phyloP scores from a whole-genome alignment of 768 basidiomycete genomes.

The Favolaschia claudopus region DNA sequence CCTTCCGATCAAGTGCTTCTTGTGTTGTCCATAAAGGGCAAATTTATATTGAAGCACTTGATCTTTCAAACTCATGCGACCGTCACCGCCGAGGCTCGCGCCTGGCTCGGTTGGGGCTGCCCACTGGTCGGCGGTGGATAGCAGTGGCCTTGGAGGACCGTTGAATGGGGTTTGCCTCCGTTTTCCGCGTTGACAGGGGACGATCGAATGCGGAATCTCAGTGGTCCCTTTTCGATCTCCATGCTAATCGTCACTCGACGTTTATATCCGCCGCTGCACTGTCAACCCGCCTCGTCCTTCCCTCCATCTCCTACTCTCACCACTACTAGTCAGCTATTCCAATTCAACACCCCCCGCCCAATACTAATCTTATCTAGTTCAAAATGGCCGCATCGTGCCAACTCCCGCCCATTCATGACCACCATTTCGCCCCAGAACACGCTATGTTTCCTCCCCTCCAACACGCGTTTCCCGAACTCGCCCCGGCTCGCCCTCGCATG shows the following conservation, averaged over 20 bases:
- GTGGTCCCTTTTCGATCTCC: conserved; percentile 12
- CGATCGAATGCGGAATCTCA: conserved; percentile 5
- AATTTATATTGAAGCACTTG: too few relatives aligned
- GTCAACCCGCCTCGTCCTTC: neutral
- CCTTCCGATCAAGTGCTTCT: neutral
- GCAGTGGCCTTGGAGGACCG: too few relatives aligned
- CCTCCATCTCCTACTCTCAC: neutral
- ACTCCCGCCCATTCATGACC: neutral
- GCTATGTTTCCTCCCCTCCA: neutral
- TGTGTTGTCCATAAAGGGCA: conserved; percentile 1
- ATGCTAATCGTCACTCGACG: neutral
- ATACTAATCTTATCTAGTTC: neutral
- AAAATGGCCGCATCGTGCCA: conserved; percentile 1
- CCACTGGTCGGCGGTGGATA: too few relatives aligned
- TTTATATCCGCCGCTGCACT: neutral
- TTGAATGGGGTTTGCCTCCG: too few relatives aligned
- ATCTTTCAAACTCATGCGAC: too few relatives aligned
- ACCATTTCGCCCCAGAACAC: conserved; percentile 3
- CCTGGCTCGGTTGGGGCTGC: too few relatives aligned
- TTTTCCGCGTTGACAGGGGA: conserved; percentile 13
- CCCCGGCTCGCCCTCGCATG: conserved; percentile 58
- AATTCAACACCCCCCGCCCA: neutral
- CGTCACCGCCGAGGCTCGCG: too few relatives aligned
- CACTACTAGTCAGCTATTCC: neutral
- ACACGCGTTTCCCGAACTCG: conserved; percentile 31